Percentiles rank a stretch among this genome's conserved stretches.
These are phyloP conservation scores for Mycena citricolor DNA, from an alignment of 1,284 basidiomycete genomes.

Conservation along the genomic window DNA sequence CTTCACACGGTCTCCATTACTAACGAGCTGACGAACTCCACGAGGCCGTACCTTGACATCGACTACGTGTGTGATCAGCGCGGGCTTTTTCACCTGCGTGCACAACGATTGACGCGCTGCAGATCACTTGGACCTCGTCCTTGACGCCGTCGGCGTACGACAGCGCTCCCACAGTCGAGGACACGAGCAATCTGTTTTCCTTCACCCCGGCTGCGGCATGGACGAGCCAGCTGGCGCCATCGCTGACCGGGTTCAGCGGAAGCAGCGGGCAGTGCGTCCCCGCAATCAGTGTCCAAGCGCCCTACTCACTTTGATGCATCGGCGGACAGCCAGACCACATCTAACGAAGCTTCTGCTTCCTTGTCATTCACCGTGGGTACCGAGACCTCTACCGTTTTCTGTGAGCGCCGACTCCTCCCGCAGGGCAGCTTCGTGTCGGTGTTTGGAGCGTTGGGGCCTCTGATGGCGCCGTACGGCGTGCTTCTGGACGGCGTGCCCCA, in stretches of 20 bases:
- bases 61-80: slow-evolving; percentile 14
- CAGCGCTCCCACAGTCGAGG: slow-evolving; percentile 8
- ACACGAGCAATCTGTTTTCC: slow-evolving; percentile 8
- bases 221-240: slow-evolving; percentile 11
- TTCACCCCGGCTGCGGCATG: slow-evolving; percentile 17
- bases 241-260: slow-evolving; percentile 15
- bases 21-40: slow-evolving; percentile 12
- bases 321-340: neutral
- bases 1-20: slow-evolving; percentile 18
- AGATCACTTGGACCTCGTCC: slow-evolving; percentile 22
- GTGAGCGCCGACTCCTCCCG: neutral
- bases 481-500: slow-evolving; percentile 10
- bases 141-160: neutral
- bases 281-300: too few relatives aligned
- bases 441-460: slow-evolving; percentile 17
- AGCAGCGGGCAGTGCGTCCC: slow-evolving; percentile 21
- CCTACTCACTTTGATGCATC: too few relatives aligned
- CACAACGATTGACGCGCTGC: neutral
- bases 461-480: slow-evolving; percentile 15
- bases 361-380: slow-evolving; percentile 10
- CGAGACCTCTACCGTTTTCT: neutral
- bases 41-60: slow-evolving; percentile 14
- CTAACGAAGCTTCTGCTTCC: slow-evolving; percentile 8
- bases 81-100: neutral
- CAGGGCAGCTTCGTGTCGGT: slow-evolving; percentile 17